phyloP scores from a whole-genome alignment of 2,329 filamentous ascomycete species.

The Xylaria sp. region DNA sequence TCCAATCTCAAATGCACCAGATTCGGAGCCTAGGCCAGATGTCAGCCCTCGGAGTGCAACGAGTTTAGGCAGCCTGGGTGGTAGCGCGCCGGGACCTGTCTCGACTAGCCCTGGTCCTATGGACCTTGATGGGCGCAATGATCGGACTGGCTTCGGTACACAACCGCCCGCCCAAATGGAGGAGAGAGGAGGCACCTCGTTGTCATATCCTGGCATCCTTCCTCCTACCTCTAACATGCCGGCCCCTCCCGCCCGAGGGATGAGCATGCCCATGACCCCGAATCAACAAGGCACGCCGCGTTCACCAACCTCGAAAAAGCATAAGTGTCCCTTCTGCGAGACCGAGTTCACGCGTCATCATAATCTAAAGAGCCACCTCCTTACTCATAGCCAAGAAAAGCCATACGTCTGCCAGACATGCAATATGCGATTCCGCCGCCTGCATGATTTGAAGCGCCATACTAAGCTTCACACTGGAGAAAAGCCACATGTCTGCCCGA shows the following conservation, averaged over 20 bases:
- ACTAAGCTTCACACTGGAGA: constrained; percentile 97
- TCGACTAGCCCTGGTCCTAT: constrained; percentile 57
- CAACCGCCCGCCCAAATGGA: constrained; percentile 53
- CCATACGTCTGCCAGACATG: constrained; percentile 95
- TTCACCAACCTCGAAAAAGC: constrained; percentile 79
- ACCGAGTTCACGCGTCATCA: constrained; percentile 98
- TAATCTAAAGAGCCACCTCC: constrained; percentile 93
- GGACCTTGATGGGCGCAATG: constrained; percentile 53
- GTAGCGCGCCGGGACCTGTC: constrained; percentile 44
- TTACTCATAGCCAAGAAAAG: constrained; percentile 98
- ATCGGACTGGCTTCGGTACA: constrained; percentile 39
- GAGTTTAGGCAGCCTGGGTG: constrained; percentile 45
- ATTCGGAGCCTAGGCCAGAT: constrained; percentile 41
- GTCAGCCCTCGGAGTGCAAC: constrained; percentile 48
- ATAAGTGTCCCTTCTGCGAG: constrained; percentile 94
- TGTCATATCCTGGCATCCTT: constrained; percentile 59
- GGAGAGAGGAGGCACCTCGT: constrained; percentile 52
- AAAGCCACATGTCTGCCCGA: constrained; percentile 90
- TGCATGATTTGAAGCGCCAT: constrained; percentile 95
- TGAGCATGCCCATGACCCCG: constrained; percentile 60
- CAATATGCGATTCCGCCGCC: constrained; percentile 84
- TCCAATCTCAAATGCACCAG: constrained; percentile 37
- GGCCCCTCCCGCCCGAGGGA: constrained; percentile 52
- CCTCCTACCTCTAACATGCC: constrained; percentile 47
- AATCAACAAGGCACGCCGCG: constrained; percentile 56